These are phyloP conservation scores for Pseudozyma sp. DNA, from an alignment of 1,284 basidiomycete species.

Conservation along the genomic window DNA sequence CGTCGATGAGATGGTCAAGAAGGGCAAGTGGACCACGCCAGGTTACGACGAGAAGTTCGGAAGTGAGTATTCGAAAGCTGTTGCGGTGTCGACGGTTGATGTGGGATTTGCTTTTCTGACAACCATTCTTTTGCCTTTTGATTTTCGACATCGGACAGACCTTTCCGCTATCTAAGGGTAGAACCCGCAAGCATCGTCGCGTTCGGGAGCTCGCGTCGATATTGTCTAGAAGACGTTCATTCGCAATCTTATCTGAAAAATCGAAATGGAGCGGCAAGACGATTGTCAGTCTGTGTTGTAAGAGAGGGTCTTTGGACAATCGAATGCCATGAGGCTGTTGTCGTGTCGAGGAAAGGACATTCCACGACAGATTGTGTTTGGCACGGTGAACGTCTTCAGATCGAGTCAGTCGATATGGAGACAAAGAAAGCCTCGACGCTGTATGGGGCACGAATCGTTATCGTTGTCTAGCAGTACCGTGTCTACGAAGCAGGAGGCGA, in stretches of 20 bases:
- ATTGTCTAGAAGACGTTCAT: not conserved
- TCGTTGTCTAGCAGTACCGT: too few species aligned
- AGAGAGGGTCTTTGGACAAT: not conserved
- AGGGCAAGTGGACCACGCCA: slow-evolving; percentile 95
- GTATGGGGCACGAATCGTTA: too few species aligned
- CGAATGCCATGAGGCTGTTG: too few species aligned
- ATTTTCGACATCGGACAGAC: slow-evolving; percentile 25
- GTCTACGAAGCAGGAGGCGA: too few species aligned
- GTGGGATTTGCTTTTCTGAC: not conserved
- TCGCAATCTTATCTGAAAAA: slow-evolving; percentile 18
- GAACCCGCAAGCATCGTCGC: not conserved
- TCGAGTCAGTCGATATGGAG: too few species aligned
- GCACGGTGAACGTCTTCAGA: too few species aligned
- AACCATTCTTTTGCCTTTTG: not conserved
- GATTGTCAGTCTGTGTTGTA: not conserved
- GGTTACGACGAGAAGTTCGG: slow-evolving; percentile 69
- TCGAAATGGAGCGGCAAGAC: not conserved
- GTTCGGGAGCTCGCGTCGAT: not conserved
- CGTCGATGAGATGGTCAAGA: slow-evolving; percentile 96
- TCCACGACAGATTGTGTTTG: too few species aligned
- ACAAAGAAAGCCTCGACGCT: too few species aligned
- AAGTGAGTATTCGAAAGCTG: slow-evolving; percentile 46
- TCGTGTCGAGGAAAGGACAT: too few species aligned
- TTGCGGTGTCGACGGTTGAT: too few species aligned
- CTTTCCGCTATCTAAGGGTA: slow-evolving; percentile 57